These are phyloP conservation scores for Alloteropsis semialata DNA, from an alignment of 176 grass and related monocot species.

Conservation along the genomic window DNA sequence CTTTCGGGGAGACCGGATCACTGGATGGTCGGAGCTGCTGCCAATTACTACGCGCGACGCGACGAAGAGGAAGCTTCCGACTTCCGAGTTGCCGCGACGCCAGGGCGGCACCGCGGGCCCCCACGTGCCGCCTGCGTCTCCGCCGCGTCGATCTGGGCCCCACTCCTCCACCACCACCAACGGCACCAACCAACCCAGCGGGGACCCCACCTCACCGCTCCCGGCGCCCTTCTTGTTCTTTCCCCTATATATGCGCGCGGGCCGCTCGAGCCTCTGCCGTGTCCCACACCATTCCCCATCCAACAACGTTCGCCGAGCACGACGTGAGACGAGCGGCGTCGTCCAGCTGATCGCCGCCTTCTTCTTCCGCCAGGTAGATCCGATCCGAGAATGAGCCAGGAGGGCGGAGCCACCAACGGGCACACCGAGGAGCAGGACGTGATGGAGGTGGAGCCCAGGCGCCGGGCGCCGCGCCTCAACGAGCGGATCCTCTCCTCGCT, in stretches of 20 bases:
- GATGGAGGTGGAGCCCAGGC: conserved; percentile 18
- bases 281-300: not conserved
- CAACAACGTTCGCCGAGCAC: not conserved
- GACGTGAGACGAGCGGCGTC: not conserved
- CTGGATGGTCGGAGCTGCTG: not conserved
- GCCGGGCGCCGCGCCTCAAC: conserved; percentile 54
- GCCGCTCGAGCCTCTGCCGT: not conserved
- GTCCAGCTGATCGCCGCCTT: not conserved
- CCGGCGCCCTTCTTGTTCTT: too few relatives aligned
- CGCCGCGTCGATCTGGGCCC: not conserved
- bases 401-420: conserved; percentile 2
- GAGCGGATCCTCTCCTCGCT: conserved; percentile 91
- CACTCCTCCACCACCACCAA: not conserved
- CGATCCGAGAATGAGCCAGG: conserved; percentile 9
- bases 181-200: not conserved
- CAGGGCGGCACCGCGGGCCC: not conserved
- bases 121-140: not conserved
- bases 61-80: not conserved
- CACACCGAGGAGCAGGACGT: not conserved
- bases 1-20: not conserved
- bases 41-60: not conserved
- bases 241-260: not conserved
- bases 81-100: not conserved
- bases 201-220: not conserved
- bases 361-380: not conserved